Conservation (phyloP, 495 filamentous ascomycete species). For the Neurospora sp. region DNA sequence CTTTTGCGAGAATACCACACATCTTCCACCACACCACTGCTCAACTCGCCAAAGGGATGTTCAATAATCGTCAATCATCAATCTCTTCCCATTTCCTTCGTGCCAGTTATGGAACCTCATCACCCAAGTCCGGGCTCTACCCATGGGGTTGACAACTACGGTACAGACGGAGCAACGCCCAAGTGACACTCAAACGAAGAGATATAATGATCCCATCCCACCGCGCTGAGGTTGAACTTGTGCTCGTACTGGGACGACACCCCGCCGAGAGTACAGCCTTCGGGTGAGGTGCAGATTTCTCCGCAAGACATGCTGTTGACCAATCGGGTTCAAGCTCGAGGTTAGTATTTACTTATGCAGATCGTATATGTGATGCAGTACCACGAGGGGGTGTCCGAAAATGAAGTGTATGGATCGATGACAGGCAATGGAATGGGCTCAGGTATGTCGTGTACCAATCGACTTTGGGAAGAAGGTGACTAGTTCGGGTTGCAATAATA, state of each 20-base stretch:
- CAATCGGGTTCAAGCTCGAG: background rate
- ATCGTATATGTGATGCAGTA: background rate
- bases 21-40: background rate
- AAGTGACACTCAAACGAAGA: conserved; percentile 28
- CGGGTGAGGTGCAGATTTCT: conserved; percentile 31
- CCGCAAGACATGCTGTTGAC: conserved; percentile 16
- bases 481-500: background rate
- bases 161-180: background rate
- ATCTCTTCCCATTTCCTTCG: background rate
- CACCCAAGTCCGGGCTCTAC: background rate
- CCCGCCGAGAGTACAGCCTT: conserved; percentile 34
- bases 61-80: background rate
- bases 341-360: background rate
- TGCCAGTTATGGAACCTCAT: background rate
- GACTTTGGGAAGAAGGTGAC: background rate
- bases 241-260: conserved; percentile 23
- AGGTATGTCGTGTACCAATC: background rate
- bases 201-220: conserved; percentile 27
- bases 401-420: background rate
- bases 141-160: background rate
- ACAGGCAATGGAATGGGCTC: background rate
- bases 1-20: background rate
- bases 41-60: background rate
- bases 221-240: conserved; percentile 27
- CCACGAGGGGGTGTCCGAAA: background rate